Percentiles rank a stretch among this genome's conserved stretches.
Evolutionary conservation across 2,329 filamentous ascomycete genomes (phyloP).

Genomic region (Boeremia exigua): DNA sequence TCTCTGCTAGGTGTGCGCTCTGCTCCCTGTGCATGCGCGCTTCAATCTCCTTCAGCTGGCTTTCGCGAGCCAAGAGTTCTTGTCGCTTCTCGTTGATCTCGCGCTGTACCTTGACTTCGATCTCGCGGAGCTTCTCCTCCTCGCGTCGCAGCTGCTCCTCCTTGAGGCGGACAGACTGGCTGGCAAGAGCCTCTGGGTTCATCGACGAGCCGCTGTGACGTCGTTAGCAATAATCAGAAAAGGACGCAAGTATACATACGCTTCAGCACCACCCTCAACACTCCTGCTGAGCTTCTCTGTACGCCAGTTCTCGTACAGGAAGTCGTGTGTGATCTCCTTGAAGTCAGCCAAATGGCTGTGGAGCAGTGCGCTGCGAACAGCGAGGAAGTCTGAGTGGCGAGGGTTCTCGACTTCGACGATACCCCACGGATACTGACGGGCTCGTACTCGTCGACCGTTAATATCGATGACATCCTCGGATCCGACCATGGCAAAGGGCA

Average conservation of each 20-base stretch:
- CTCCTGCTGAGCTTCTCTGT: constrained; percentile 99
- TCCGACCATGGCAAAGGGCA: constrained; percentile 99
- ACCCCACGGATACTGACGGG: constrained; percentile 98
- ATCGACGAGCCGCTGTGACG: constrained; percentile 76
- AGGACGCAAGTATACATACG: constrained; percentile 66
- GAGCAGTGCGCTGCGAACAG: constrained; percentile 92
- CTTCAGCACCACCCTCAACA: constrained; percentile 86
- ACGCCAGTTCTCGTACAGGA: constrained; percentile 99
- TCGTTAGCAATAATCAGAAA: constrained; percentile 25
- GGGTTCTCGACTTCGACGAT: constrained; percentile 99
- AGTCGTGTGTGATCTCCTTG: constrained; percentile 99
- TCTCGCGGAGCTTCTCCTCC: constrained; percentile 99
- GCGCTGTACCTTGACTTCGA: constrained; percentile 98
- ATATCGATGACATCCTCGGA: constrained; percentile 96
- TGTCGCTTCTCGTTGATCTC: constrained; percentile 99
- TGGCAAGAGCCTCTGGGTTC: constrained; percentile 96
- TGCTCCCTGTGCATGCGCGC: constrained; percentile 93
- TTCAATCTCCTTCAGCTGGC: constrained; percentile 98
- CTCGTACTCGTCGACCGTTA: constrained; percentile 87
- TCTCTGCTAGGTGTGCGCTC: constrained; percentile 52
- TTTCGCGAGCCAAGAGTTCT: constrained; percentile 95
- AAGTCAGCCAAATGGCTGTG: constrained; percentile 98
- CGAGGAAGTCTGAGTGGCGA: constrained; percentile 97
- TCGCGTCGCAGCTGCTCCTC: constrained; percentile 98
- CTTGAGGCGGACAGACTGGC: constrained; percentile 97